Percentiles rank a stretch among this genome's conserved stretches.
These are phyloP conservation scores for Lactarius pseudohatsudake DNA, from an alignment of 768 basidiomycete species.

Conservation along the genomic window DNA sequence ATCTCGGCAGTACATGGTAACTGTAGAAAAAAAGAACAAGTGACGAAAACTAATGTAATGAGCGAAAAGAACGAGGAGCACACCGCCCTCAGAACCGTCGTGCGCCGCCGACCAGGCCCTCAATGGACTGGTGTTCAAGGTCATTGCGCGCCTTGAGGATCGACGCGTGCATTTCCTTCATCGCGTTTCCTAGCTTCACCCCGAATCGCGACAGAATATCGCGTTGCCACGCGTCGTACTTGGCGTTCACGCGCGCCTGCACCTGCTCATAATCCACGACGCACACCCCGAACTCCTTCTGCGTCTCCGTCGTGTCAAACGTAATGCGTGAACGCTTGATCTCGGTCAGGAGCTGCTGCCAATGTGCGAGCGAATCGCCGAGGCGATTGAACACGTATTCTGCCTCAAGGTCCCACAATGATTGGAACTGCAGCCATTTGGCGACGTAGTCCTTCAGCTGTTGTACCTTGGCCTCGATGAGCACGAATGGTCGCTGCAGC, in stretches of 20 bases:
- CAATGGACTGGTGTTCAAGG: constrained; percentile 94
- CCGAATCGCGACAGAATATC: constrained; percentile 94
- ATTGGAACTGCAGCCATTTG: constrained; percentile 99
- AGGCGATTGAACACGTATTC: constrained; percentile 96
- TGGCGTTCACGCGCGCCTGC: constrained; percentile 94
- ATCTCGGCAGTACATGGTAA: constrained; percentile 28
- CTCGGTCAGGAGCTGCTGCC: constrained; percentile 95
- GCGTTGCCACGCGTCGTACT: constrained; percentile 97
- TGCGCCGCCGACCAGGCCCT: constrained; percentile 65
- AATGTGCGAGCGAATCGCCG: constrained; percentile 88
- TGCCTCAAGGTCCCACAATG: constrained; percentile 96
- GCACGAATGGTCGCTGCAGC: constrained; percentile 75
- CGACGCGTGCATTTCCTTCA: constrained; percentile 96
- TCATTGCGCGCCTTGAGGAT: constrained; percentile 94
- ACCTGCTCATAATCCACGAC: constrained; percentile 98
- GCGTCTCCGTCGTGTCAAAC: constrained; percentile 95
- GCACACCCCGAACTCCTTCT: constrained; percentile 88
- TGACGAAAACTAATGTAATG: constrained; percentile 3
- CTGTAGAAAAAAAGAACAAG: not conserved
- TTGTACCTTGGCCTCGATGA: constrained; percentile 87
- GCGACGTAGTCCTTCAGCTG: constrained; percentile 88
- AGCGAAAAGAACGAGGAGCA: not conserved
- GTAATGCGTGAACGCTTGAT: constrained; percentile 96
- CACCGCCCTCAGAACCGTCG: constrained; percentile 47
- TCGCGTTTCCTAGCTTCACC: constrained; percentile 85